Conservation (phyloP, 1,284 basidiomycete species). For the Leccinum angustisporum region DNA sequence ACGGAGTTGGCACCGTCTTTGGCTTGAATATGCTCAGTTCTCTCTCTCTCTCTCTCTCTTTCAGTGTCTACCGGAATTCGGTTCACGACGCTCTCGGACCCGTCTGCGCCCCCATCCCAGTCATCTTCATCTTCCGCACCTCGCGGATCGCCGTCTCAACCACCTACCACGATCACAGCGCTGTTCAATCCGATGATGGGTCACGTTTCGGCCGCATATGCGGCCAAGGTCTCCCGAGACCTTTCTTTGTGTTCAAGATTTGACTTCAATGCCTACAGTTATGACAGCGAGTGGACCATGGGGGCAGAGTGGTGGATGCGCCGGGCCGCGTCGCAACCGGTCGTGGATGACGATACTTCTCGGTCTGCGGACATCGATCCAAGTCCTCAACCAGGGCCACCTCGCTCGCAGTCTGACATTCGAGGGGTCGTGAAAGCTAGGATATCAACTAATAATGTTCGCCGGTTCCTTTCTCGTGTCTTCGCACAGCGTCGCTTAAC, state of each 20-base stretch:
- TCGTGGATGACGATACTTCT: slow-evolving; percentile 10
- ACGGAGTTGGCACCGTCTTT: slow-evolving; percentile 2
- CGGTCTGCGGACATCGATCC: background rate
- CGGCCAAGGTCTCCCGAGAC: slow-evolving; percentile 83
- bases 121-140: slow-evolving; percentile 35
- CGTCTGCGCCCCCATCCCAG: slow-evolving; percentile 61
- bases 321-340: slow-evolving; percentile 34
- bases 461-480: slow-evolving; percentile 27
- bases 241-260: slow-evolving; percentile 90
- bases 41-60: background rate
- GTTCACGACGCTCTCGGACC: slow-evolving; percentile 87
- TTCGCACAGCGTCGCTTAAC: slow-evolving; percentile 9
- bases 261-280: slow-evolving; percentile 96
- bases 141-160: slow-evolving; percentile 51
- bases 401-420: slow-evolving; percentile 41
- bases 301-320: slow-evolving; percentile 95
- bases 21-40: slow-evolving; percentile 4
- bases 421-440: slow-evolving; percentile 88
- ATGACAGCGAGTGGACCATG: slow-evolving; percentile 93
- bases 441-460: slow-evolving; percentile 83
- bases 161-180: slow-evolving; percentile 92
- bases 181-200: slow-evolving; percentile 97
- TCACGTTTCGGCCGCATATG: slow-evolving; percentile 89
- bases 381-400: slow-evolving; percentile 9
- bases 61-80: slow-evolving; percentile 90